Base-by-base conservation (phyloP, 1,284 basidiomycete species). In the Apiotrichum laibachii region DNA sequence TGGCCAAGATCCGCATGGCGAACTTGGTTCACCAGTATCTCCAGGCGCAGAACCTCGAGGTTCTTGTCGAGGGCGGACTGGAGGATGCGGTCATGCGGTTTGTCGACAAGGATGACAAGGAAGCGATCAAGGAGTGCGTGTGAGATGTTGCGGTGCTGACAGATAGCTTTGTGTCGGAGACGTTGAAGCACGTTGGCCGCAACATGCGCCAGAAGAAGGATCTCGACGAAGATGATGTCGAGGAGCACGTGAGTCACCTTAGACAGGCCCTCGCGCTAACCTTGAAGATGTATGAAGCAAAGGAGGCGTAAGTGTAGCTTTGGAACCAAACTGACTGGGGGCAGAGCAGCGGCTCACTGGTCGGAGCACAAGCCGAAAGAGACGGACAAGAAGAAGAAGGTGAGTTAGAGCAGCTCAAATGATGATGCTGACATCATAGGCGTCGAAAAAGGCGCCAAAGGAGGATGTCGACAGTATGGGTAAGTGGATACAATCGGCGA, bases 31-130 rank as follows among this genome's bases (percentile, higher is more conserved):
- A 86, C 68, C 89, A 95, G 77, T 96, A 93, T 73, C 79, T 97
- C 52, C 82, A 86, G 15, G 91, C 90, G 53, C 93, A 97, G 79
- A 88, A 92, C 70, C 78, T 96, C 66, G 90, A 93, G 76, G 80
- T 96, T 50, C 79, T 97, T 18, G 88, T 88, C 1, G 90, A 94
- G 77, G 82, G 81, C 45, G 90, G 88, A 19, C 89, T 97, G 86
- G 87, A 88, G 48, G 88, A 92, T 72, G 93, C 93, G 9, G 92
- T 97, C 57, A 88, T 90, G 80, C 83, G 86, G 71, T 96, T 90
- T 78, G 92, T 97, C 57, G 92, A 95, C 75, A 97, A 97, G 81
- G 93, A 95, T 68, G 92, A 94, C 76, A 86, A 85, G 46, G 89
- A 93, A 80, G 89, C 93, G 5, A 93, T 97, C 71, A 85, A 87